Evolutionary conservation across 495 filamentous ascomycete genomes (phyloP).

Genomic region (Penicillium parvum): DNA sequence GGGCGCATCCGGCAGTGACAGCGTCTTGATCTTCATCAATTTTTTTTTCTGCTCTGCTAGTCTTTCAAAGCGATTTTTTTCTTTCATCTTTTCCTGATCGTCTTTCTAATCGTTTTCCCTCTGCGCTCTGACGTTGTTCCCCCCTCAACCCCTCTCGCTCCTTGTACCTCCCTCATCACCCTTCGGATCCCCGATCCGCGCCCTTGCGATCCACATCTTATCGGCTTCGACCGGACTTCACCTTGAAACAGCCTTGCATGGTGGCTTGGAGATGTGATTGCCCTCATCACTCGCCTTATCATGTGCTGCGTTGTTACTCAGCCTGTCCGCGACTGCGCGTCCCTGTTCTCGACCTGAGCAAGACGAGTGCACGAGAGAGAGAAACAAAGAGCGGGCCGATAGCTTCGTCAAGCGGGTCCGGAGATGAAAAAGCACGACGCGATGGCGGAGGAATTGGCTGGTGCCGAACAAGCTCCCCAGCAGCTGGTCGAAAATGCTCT

Average conservation of each 20-base stretch:
- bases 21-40: constrained; percentile 7
- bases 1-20: constrained; percentile 21
- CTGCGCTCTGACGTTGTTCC: constrained; percentile 3
- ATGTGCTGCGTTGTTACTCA: constrained; percentile 33
- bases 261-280: constrained; percentile 30
- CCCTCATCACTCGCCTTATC: constrained; percentile 27
- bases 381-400: constrained; percentile 2
- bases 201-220: constrained; percentile 23
- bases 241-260: constrained; percentile 35
- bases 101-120: constrained; percentile 6
- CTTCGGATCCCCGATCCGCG: constrained; percentile 17
- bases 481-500: constrained; percentile 28
- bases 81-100: constrained; percentile 1
- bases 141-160: constrained; percentile 11
- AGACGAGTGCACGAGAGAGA: neutral
- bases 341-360: constrained; percentile 13
- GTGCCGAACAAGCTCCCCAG: constrained; percentile 11
- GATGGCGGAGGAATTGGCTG: constrained; percentile 13
- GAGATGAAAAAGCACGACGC: constrained; percentile 9
- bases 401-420: constrained; percentile 10
- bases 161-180: constrained; percentile 17
- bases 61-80: too few relatives aligned
- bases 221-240: constrained; percentile 21
- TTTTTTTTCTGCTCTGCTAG: neutral
- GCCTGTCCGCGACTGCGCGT: constrained; percentile 35